A percentile compares a stretch with the other conserved stretches of the same genome.
Conservation (phyloP, 495 filamentous ascomycete genomes). For the Cladorrhinum samala region DNA sequence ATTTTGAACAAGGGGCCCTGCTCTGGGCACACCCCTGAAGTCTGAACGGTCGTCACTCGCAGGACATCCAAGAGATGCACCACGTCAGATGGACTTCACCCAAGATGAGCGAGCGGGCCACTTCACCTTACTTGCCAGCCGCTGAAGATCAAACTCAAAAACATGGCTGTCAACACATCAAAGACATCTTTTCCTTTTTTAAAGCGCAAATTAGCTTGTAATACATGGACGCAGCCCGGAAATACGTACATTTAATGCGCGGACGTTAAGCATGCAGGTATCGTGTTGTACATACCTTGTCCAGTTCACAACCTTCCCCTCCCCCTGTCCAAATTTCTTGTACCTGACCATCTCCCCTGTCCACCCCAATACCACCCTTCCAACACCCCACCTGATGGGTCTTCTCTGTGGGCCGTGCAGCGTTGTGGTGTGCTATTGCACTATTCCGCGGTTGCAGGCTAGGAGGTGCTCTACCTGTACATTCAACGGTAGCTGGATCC, state of each 20-base stretch:
- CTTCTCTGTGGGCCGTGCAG: neutral
- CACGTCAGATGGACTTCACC: slow-evolving; percentile 10
- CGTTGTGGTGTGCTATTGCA: neutral
- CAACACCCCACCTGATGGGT: neutral
- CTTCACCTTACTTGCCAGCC: neutral
- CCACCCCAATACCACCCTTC: neutral
- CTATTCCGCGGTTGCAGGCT: neutral
- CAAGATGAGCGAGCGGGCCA: neutral
- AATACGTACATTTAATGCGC: neutral
- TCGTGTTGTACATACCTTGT: neutral
- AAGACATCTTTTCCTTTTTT: neutral
- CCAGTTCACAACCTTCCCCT: neutral
- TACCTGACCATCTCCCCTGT: neutral
- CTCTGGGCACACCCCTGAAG: slow-evolving; percentile 6
- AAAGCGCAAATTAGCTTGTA: neutral
- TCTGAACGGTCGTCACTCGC: slow-evolving; percentile 2
- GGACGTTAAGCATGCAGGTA: slow-evolving; percentile 2
- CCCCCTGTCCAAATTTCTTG: neutral
- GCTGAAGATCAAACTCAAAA: slow-evolving; percentile 9
- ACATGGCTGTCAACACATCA: neutral
- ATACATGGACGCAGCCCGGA: neutral
- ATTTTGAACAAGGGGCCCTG: slow-evolving; percentile 7
- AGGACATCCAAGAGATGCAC: slow-evolving; percentile 2
- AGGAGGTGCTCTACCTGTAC: neutral
- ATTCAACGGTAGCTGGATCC: neutral